These are phyloP conservation scores for Saccharomyces mikatae DNA, from an alignment of 805 yeast genomes.

Conservation along the genomic window DNA sequence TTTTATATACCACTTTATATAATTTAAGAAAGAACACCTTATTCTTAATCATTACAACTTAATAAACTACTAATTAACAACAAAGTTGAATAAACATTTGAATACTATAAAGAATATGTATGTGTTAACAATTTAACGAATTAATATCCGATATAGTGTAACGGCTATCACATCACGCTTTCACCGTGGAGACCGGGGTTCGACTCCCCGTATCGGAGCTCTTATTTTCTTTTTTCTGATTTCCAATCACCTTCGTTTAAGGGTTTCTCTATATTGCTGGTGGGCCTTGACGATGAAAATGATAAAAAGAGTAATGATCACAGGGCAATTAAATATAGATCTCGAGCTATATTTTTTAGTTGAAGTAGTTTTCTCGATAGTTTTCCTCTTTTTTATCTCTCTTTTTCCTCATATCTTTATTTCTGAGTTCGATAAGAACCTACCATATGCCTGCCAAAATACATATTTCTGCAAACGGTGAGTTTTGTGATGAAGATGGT, in stretches of 20 bases:
- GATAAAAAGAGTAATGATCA: no score
- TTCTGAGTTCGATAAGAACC: background rate
- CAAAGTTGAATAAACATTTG: no score
- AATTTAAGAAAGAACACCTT: no score
- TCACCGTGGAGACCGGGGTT: slow-evolving; percentile 33
- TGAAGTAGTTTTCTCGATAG: background rate
- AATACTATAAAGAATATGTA: no score
- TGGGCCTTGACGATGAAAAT: background rate
- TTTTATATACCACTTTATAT: no score
- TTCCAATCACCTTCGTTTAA: background rate
- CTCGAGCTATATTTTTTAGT: background rate
- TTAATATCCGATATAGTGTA: slow-evolving; percentile 32
- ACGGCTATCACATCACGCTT: slow-evolving; percentile 32
- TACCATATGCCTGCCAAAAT: slow-evolving; percentile 21
- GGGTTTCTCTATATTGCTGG: background rate
- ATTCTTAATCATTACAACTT: no score
- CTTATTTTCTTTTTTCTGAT: slow-evolving; percentile 2
- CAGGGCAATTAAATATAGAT: background rate
- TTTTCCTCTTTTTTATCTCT: background rate
- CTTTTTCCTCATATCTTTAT: background rate
- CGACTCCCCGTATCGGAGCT: slow-evolving; percentile 31
- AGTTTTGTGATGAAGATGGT: slow-evolving; percentile 49
- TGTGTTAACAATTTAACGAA: no score
- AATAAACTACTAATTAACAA: no score
- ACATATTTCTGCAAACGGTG: slow-evolving; percentile 41